Conservation (phyloP, 1,139 yeast species). For the Suhomyces coccinellae region DNA sequence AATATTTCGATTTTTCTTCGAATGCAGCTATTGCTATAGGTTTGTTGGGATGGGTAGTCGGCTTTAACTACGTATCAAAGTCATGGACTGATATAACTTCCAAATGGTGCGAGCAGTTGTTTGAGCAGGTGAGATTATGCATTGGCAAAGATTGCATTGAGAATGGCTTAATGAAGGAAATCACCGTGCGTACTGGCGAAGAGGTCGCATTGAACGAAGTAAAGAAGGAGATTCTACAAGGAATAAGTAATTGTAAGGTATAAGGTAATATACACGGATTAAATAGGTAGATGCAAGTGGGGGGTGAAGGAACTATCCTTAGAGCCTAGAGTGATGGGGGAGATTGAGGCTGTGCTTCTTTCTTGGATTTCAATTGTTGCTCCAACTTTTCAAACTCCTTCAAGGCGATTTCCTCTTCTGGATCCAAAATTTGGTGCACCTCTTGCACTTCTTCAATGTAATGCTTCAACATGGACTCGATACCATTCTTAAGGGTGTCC, state of each 20-base stretch:
- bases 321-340: constrained; percentile 32
- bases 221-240: constrained; percentile 22
- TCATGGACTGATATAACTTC: constrained; percentile 35
- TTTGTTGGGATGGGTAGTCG: constrained; percentile 44
- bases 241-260: constrained; percentile 7
- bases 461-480: constrained; percentile 81
- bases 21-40: constrained; percentile 39
- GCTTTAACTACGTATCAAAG: constrained; percentile 45
- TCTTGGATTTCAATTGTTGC: constrained; percentile 30
- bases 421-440: constrained; percentile 63
- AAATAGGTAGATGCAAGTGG: constrained; percentile 8
- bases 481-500: constrained; percentile 77
- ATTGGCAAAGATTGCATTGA: constrained; percentile 42
- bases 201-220: constrained; percentile 22
- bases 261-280: constrained; percentile 9
- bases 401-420: constrained; percentile 53
- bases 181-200: constrained; percentile 25
- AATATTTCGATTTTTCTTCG: constrained; percentile 35
- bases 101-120: constrained; percentile 32
- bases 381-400: constrained; percentile 73
- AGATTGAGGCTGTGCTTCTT: constrained; percentile 14
- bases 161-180: constrained; percentile 38
- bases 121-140: constrained; percentile 38
- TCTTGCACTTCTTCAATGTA: constrained; percentile 80
- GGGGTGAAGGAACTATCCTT: not conserved